Evolutionary conservation across 2,329 filamentous ascomycete species (phyloP), one percentile per base, ranked within the genome.

Genomic region (Alternaria sp.): DNA sequence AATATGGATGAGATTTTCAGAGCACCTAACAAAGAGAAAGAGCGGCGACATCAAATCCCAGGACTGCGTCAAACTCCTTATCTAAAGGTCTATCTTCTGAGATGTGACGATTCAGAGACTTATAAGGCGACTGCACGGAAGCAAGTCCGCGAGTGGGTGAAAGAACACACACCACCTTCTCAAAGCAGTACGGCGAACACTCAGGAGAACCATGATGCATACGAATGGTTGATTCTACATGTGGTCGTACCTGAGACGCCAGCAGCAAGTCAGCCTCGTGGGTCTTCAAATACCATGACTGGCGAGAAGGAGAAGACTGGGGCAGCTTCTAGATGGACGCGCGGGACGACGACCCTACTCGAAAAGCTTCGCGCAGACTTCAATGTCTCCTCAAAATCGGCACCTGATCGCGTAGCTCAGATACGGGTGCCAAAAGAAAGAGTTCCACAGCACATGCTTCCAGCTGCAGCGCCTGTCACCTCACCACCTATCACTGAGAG

Each of bases 201-300:
- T 20, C 90, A 93, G 72, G 94, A 97, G 74, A 95, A 96, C 63
- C 95, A 99, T 74, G 94, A 99, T 81, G 94, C 95, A 0, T 97
- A 91, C 69, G 95, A 99, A 78, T 98, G 94, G 91, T 83, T 99
- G 66, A 92, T 99, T 55, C 75, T 99, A 22, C 95, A 99, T 76
- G 92, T 99, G 26, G 91, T 97, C 12, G 84, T 96, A 18, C 94
- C 94, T 14, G 94, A 96, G 64, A 94, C 92, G 0, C 84, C 87
- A 14, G 93, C 92, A 1, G 89, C 92, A 22, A 91, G 89, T 2
- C 92, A 96, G 74, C 91, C 92, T 14, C 86, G 91, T 63, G 87
- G 83, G 58, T 86, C 84, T 26, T 79, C 76, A 56, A 78, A 69
- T 54, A 81, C 78, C 51, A 80, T 78, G 71, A 84, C 71, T 4